phyloP scores from a whole-genome alignment of 1,139 yeast species.

The Taphrina sp. region DNA sequence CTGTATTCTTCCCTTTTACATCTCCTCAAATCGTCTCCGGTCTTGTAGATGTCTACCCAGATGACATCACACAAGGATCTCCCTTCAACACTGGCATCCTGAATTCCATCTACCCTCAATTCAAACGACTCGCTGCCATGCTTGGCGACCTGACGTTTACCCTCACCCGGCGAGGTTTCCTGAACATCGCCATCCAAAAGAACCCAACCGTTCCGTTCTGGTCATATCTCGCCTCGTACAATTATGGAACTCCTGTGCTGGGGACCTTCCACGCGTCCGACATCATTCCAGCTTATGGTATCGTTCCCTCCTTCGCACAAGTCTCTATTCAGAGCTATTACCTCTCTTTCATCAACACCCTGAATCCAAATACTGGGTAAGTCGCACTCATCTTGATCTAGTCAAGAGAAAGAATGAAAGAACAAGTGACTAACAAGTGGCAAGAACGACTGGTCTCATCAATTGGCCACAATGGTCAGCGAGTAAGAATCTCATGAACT shows the following conservation, averaged over 20 bases:
- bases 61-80: neutral
- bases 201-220: neutral
- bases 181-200: neutral
- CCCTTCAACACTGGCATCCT: slow-evolving; percentile 4
- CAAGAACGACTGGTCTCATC: too few relatives aligned
- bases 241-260: neutral
- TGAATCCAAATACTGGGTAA: neutral
- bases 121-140: slow-evolving; percentile 6
- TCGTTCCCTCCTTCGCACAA: slow-evolving; percentile 1
- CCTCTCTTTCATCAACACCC: slow-evolving; percentile 1
- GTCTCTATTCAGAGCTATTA: neutral
- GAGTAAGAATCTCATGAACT: neutral
- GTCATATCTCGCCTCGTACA: slow-evolving; percentile 3
- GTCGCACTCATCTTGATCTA: neutral
- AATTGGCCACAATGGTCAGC: slow-evolving; percentile 7
- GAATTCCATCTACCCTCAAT: slow-evolving; percentile 4
- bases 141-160: slow-evolving; percentile 3
- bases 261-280: slow-evolving; percentile 3
- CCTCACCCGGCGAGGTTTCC: neutral
- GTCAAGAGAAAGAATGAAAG: too few relatives aligned
- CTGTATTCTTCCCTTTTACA: neutral
- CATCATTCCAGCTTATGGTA: neutral
- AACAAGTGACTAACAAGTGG: too few relatives aligned
- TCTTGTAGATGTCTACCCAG: slow-evolving; percentile 4
- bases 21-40: neutral